These are phyloP conservation scores for Starmera pachycereana DNA, from an alignment of 805 yeast genomes.

Conservation along the genomic window DNA sequence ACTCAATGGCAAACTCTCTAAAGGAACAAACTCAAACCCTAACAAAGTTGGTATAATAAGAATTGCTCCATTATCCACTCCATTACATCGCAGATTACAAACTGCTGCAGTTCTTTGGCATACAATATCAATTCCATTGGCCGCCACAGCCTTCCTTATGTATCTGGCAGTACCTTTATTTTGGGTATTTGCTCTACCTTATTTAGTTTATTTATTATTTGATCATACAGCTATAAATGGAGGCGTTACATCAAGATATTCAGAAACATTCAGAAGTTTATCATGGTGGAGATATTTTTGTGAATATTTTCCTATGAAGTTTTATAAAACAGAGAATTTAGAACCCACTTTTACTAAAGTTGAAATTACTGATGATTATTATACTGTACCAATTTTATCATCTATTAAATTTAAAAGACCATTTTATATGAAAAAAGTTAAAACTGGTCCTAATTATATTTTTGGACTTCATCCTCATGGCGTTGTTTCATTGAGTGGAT, in stretches of 20 bases:
- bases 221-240: conserved; percentile 76
- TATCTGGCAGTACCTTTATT: conserved; percentile 46
- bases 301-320: conserved; percentile 66
- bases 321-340: conserved; percentile 59
- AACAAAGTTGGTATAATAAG: neutral
- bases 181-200: conserved; percentile 63
- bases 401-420: conserved; percentile 7
- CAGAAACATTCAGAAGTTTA: conserved; percentile 44
- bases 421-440: conserved; percentile 21
- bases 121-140: conserved; percentile 54
- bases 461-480: conserved; percentile 98
- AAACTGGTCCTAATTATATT: conserved; percentile 65
- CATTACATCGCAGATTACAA: conserved; percentile 48
- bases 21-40: conserved; percentile 21
- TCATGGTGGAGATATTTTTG: conserved; percentile 63
- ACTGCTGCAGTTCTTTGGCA: conserved; percentile 68
- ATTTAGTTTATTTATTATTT: conserved; percentile 44
- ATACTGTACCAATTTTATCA: conserved; percentile 5
- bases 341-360: conserved; percentile 58
- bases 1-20: conserved; percentile 8
- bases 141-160: conserved; percentile 44
- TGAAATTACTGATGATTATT: conserved; percentile 12
- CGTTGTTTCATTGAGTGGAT: conserved; percentile 82
- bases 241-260: conserved; percentile 44
- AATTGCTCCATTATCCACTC: conserved; percentile 47